Conservation (phyloP, 1,139 yeast genomes). For the Blastobotrys capitulatus region DNA sequence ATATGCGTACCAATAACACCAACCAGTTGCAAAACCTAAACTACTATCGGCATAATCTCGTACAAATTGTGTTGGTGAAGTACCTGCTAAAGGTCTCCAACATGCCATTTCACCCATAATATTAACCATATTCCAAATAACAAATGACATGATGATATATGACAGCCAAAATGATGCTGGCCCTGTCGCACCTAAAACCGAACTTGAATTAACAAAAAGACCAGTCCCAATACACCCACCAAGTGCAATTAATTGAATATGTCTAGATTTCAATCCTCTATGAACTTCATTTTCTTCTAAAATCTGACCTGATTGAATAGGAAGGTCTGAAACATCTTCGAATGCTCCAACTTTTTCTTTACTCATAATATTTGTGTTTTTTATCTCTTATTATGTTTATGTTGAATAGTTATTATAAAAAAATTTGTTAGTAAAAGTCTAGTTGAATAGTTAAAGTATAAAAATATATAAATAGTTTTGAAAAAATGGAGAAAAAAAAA, state of each 20-base stretch:
- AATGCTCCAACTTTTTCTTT: neutral
- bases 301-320: neutral
- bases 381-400: neutral
- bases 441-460: neutral
- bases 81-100: constrained; percentile 72
- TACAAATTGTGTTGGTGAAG: constrained; percentile 37
- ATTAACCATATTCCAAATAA: constrained; percentile 64
- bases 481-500: neutral
- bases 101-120: constrained; percentile 86
- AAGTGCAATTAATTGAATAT: constrained; percentile 64
- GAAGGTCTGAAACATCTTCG: neutral
- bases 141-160: constrained; percentile 63
- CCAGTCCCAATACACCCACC: constrained; percentile 87
- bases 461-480: neutral
- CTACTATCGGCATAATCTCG: constrained; percentile 48
- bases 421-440: neutral
- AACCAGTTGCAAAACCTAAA: constrained; percentile 75
- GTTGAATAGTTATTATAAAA: neutral
- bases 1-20: constrained; percentile 46
- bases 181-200: constrained; percentile 63
- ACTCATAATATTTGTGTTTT: neutral
- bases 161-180: constrained; percentile 79
- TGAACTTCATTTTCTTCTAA: neutral
- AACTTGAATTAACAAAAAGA: constrained; percentile 69
- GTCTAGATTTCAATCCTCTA: constrained; percentile 44